Evolutionary conservation across 345 rosid species (phyloP), one percentile per base, ranked within the genome.

Genomic region (Salix exigua): DNA sequence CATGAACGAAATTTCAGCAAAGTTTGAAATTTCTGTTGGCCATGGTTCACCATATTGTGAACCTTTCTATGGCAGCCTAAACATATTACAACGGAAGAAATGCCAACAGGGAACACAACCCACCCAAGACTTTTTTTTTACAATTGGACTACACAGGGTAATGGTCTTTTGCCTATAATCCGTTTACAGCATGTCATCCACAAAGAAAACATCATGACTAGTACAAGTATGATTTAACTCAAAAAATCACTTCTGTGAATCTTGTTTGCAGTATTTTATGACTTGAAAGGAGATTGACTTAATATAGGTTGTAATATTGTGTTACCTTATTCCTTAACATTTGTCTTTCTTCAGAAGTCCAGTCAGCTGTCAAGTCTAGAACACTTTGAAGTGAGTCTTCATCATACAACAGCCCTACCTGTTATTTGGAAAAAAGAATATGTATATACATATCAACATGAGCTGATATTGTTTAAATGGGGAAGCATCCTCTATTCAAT

Each of bases 361-460:
- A 96, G 84, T 96, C 99, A 72, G 97, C 93, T 70, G 86, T 83
- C 89, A 94, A 80, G 80, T 94, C 99, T 40, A 92, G 77, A 55
- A 90, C 80, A 84, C 66, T 83, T 84, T 92, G 98, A 70, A 94
- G 97, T 4, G 94, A 87, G 33, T 83, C 88, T 66, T 96, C 97
- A 66, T 96, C 99, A 75, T 96, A 94, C 64, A 94, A 79, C 63
- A 96, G 74, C 66, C 99, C 99, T 65, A 92, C 99, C 99, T 96
- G 90, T 70, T 25, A 77, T 78, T 79, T 46, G 17, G 66, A 62
- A 69, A 75, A 33, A 73, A 5, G 5, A 35, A 35, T 35, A 5
- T 35, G 7, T 35, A 35, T 35, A 35, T 35, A 5, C 7, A 35
- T 35, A 35, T 68, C 70, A 35, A 77, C 55, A 75, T 73, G 72